Conservation (phyloP, 768 basidiomycete species). For the Cystobasidium ongulense region DNA sequence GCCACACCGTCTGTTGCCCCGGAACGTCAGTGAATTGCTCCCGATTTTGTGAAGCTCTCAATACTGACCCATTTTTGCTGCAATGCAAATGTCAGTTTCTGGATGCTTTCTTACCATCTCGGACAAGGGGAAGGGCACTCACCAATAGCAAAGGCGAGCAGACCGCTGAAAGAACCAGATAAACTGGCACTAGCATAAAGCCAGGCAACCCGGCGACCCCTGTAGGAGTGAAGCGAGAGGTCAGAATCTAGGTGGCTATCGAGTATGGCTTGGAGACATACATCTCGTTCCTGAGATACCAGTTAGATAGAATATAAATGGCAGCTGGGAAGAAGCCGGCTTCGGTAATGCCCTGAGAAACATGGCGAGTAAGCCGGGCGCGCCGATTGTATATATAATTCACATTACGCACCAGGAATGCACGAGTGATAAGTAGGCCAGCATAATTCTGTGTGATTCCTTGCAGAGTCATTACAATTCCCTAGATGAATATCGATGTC, state of each 20-base stretch:
- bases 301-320: constrained; percentile 1
- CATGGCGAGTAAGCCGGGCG: background rate
- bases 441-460: constrained; percentile 7
- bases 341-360: background rate
- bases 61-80: constrained; percentile 4
- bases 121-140: background rate
- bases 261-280: background rate
- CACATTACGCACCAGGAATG: background rate
- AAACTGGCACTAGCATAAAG: background rate
- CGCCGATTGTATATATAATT: background rate
- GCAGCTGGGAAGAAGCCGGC: constrained; percentile 6
- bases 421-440: background rate
- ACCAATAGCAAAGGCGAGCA: constrained; percentile 3
- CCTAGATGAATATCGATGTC: background rate
- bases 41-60: no score
- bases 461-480: constrained; percentile 10
- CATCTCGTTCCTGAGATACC: constrained; percentile 8
- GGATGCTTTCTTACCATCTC: no score
- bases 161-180: background rate
- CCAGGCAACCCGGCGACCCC: background rate
- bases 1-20: background rate
- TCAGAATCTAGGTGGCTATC: background rate
- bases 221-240: background rate
- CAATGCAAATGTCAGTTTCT: background rate
- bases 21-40: no score